Conservation (phyloP, 768 basidiomycete genomes). For the Boletus sp. region DNA sequence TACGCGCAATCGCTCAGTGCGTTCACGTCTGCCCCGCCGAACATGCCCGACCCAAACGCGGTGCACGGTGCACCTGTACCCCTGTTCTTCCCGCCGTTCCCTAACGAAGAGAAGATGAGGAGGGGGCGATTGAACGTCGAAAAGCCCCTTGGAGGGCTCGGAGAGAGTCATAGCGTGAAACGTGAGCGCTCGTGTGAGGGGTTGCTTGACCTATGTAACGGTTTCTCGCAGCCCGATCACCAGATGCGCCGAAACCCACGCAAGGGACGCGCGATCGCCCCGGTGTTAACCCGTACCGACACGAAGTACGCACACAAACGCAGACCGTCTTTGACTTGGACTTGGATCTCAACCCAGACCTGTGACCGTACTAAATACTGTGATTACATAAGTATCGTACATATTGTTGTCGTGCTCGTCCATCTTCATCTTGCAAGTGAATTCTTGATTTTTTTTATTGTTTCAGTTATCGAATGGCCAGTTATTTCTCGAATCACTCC, state of each 20-base stretch:
- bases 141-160: slow-evolving; percentile 72
- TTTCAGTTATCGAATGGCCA: slow-evolving; percentile 48
- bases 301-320: slow-evolving; percentile 60
- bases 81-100: slow-evolving; percentile 87
- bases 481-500: slow-evolving; percentile 84
- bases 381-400: slow-evolving; percentile 24
- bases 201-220: slow-evolving; percentile 3
- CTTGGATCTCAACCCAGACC: slow-evolving; percentile 81
- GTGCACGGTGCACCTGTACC: slow-evolving; percentile 70
- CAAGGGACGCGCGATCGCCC: slow-evolving; percentile 46
- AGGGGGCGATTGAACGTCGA: slow-evolving; percentile 77
- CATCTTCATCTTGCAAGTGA: not conserved
- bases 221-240: slow-evolving; percentile 51
- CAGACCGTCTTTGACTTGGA: slow-evolving; percentile 75
- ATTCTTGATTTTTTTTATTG: slow-evolving; percentile 20
- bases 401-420: slow-evolving; percentile 9
- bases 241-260: slow-evolving; percentile 55
- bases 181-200: slow-evolving; percentile 41
- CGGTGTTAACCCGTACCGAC: slow-evolving; percentile 68
- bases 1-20: slow-evolving; percentile 84
- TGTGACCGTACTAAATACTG: slow-evolving; percentile 36
- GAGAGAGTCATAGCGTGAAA: slow-evolving; percentile 81
- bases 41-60: slow-evolving; percentile 68
- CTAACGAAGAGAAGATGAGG: slow-evolving; percentile 90
- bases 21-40: slow-evolving; percentile 87